A percentile compares a stretch with the other conserved stretches of the same genome.
Conservation (phyloP, 495 filamentous ascomycete species). For the Barbatosphaeria neglecta region DNA sequence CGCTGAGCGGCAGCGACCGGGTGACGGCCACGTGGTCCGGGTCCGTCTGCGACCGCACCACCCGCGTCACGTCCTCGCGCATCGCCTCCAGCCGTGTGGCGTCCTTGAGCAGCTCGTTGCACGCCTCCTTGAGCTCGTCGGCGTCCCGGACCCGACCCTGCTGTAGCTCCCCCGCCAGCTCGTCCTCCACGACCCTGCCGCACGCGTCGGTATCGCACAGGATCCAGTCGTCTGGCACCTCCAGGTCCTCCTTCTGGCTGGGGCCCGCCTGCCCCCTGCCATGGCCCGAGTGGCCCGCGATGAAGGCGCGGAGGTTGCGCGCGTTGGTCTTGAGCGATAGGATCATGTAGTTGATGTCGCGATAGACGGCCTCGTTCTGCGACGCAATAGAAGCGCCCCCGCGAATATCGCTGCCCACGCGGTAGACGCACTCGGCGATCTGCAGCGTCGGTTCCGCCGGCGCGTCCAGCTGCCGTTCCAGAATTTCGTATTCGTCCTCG, state of each 20-base stretch:
- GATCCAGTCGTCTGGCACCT: constrained; percentile 52
- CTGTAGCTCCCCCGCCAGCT: constrained; percentile 48
- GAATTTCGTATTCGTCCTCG: constrained; percentile 45
- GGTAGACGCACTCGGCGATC: constrained; percentile 41
- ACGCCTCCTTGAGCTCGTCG: constrained; percentile 47
- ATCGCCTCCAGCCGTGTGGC: constrained; percentile 55
- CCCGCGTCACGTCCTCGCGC: constrained; percentile 60
- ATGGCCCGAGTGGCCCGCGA: constrained; percentile 47
- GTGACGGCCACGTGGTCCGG: constrained; percentile 48
- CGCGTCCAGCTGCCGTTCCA: constrained; percentile 30
- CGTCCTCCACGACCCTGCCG: constrained; percentile 38
- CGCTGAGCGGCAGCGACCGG: constrained; percentile 59
- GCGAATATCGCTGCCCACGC: neutral
- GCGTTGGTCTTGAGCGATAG: constrained; percentile 84
- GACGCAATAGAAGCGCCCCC: constrained; percentile 39
- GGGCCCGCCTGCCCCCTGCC: constrained; percentile 26
- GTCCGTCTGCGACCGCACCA: constrained; percentile 50
- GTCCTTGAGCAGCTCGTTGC: constrained; percentile 52
- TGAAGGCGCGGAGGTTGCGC: constrained; percentile 59
- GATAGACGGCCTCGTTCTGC: constrained; percentile 75
- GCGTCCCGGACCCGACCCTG: constrained; percentile 52
- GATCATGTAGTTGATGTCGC: constrained; percentile 94
- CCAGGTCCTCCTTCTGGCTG: constrained; percentile 46
- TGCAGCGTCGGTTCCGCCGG: constrained; percentile 36
- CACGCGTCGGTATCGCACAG: constrained; percentile 61